Percentiles rank a stretch among this genome's conserved stretches.
Evolutionary conservation across 768 basidiomycete genomes (phyloP).

Genomic region (Artomyces pyxidatus): DNA sequence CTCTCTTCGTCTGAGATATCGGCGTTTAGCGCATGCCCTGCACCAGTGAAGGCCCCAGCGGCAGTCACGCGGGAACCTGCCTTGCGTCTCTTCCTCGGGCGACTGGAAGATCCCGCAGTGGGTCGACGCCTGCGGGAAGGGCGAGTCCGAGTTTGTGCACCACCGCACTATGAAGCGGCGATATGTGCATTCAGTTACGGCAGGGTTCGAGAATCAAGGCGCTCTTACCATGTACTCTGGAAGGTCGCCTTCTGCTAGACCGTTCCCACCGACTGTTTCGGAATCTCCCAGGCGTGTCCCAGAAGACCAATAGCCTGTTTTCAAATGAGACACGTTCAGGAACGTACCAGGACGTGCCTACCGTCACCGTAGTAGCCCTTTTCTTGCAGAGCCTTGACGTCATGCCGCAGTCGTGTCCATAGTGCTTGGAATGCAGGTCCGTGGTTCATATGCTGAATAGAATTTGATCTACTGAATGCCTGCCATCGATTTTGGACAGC

Average conservation of each 20-base stretch:
- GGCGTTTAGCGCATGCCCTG: slow-evolving; percentile 45
- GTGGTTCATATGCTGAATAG: slow-evolving; percentile 69
- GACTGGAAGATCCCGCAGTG: slow-evolving; percentile 41
- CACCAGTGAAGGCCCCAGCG: slow-evolving; percentile 50
- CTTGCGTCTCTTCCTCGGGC: slow-evolving; percentile 59
- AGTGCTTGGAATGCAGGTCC: slow-evolving; percentile 67
- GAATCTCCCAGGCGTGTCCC: slow-evolving; percentile 67
- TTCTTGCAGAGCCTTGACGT: slow-evolving; percentile 63
- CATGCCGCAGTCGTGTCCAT: slow-evolving; percentile 56
- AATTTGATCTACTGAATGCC: not conserved
- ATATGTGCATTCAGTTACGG: no score
- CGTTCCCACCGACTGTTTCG: slow-evolving; percentile 40
- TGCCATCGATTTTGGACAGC: not conserved
- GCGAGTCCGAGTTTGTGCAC: slow-evolving; percentile 58
- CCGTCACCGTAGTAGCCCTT: slow-evolving; percentile 83
- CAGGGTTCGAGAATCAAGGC: no score
- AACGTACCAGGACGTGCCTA: slow-evolving; percentile 18
- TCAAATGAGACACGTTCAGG: not conserved
- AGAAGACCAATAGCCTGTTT: slow-evolving; percentile 73
- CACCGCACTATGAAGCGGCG: slow-evolving; percentile 59
- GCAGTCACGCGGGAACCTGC: slow-evolving; percentile 61
- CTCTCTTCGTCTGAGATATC: slow-evolving; percentile 27
- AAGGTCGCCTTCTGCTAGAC: slow-evolving; percentile 46
- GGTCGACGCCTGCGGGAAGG: slow-evolving; percentile 40
- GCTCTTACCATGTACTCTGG: slow-evolving; percentile 68